Evolutionary conservation across 2,329 filamentous ascomycete genomes (phyloP), one percentile per base, ranked within the genome.

Genomic region (Didymella segeticola): DNA sequence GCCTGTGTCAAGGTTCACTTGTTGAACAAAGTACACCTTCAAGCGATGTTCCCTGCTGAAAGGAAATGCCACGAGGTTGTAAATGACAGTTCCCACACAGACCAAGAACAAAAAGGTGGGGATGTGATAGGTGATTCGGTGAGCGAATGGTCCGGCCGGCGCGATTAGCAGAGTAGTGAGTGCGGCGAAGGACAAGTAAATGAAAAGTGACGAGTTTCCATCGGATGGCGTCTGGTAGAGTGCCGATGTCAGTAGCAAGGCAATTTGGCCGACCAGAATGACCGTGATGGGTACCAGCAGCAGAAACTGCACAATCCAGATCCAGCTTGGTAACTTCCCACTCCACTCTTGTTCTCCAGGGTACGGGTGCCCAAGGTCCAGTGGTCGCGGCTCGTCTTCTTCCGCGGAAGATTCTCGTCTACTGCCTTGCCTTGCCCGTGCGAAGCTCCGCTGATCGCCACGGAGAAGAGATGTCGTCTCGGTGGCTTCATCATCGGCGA

Each of bases 1-100:
- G n/a, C 87, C 87, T 4, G 82, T 85, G 61, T 81, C 89, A 9
- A 96, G 82, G 61, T 96, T 85, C 41, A 97, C 80, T 9, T 84
- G 84, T 71, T 99, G 93, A 43, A 90, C 80, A 73, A 98, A 97
- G 74, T 87, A 96, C 41, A 93, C 82, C 75, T 98, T 98, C 73
- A 96, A 86, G 30, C 91, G 85, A 70, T 87, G 89, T 54, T 86
- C 82, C 19, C 84, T 78, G 0, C 91, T 95, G 75, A 98, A 98
- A 0, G 95, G 95, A 73, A 96, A 97, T 1, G 90, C 90, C 2
- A 85, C 77, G 4, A 97, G 83, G 69, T 96, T 96, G 79, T 96
- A 98, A 50, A 93, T 83, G 23, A 96, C 77, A 1, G 91, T 96
- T 25, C 82, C 90, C 20, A 85, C 68, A 57, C 92, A 90, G 8